A percentile compares a stretch with the other conserved stretches of the same genome.
These are phyloP conservation scores for Salix exigua DNA, from an alignment of 345 rosid genomes.

Conservation along the genomic window DNA sequence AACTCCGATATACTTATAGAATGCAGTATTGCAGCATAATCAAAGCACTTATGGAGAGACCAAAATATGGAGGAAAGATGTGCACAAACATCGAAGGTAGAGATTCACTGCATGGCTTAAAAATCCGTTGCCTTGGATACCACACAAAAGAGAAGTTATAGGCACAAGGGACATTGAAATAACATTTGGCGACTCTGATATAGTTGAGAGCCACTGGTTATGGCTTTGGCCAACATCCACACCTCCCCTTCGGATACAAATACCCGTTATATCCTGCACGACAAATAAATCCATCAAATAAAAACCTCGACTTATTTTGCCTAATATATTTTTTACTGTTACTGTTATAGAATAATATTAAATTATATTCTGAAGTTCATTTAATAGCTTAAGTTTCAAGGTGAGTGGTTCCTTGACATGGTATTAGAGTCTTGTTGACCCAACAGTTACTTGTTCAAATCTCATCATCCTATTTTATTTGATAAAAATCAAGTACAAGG, in stretches of 20 bases:
- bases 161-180: conserved; percentile 94
- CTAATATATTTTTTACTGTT: not conserved
- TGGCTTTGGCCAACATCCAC: conserved; percentile 64
- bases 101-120: conserved; percentile 83
- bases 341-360: too few species aligned
- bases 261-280: conserved; percentile 48
- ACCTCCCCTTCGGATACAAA: conserved; percentile 70
- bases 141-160: conserved; percentile 75
- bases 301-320: not conserved
- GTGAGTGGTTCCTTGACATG: too few species aligned
- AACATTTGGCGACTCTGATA: conserved; percentile 71
- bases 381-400: too few species aligned
- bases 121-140: conserved; percentile 84
- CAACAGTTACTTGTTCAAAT: too few species aligned
- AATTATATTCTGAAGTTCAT: too few species aligned
- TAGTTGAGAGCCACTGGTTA: conserved; percentile 78
- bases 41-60: not conserved
- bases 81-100: conserved; percentile 78
- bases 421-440: too few species aligned
- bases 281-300: not conserved
- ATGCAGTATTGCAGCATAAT: not conserved
- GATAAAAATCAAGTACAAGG: too few species aligned
- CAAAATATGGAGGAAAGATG: conserved; percentile 8
- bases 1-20: not conserved
- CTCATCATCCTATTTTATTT: too few species aligned